These are phyloP conservation scores for Pseudozyma thailandica DNA, from an alignment of 1,284 basidiomycete genomes.

Conservation along the genomic window DNA sequence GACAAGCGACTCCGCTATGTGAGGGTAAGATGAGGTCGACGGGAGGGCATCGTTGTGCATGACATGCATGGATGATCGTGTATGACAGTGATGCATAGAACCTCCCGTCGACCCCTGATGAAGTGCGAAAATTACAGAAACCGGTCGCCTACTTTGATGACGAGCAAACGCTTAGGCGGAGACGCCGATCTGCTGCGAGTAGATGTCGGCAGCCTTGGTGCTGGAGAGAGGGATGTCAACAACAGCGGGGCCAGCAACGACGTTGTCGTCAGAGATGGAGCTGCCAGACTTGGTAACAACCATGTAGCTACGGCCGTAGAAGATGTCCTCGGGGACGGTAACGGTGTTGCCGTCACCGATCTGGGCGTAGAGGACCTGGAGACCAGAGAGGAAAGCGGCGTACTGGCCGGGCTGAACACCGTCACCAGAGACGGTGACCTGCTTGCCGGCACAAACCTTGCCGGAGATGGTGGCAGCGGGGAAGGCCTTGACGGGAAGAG, in stretches of 20 bases:
- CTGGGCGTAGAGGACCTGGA: slow-evolving; percentile 59
- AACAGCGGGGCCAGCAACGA: slow-evolving; percentile 72
- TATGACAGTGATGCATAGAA: slow-evolving; percentile 1
- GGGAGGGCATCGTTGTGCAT: slow-evolving; percentile 1
- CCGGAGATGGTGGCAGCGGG: slow-evolving; percentile 67
- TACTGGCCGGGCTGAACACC: slow-evolving; percentile 64
- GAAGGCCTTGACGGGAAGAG: slow-evolving; percentile 70
- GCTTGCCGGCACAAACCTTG: slow-evolving; percentile 49
- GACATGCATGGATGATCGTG: slow-evolving; percentile 2
- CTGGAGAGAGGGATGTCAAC: slow-evolving; percentile 61
- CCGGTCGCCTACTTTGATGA: neutral
- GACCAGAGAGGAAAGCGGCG: slow-evolving; percentile 70
- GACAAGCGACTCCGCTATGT: too few relatives aligned
- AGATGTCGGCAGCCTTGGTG: slow-evolving; percentile 39
- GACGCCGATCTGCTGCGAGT: slow-evolving; percentile 13
- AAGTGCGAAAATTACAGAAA: slow-evolving; percentile 12
- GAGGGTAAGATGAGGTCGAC: neutral
- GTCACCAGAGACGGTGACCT: slow-evolving; percentile 66
- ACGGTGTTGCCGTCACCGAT: slow-evolving; percentile 62
- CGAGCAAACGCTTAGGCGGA: neutral
- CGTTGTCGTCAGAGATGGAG: slow-evolving; percentile 69
- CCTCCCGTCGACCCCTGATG: neutral
- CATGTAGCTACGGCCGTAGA: slow-evolving; percentile 69
- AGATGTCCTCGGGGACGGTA: slow-evolving; percentile 66
- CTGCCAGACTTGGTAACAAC: slow-evolving; percentile 66